Evolutionary conservation across 345 rosid species (phyloP).

Genomic region (Eucalyptus grandis): DNA sequence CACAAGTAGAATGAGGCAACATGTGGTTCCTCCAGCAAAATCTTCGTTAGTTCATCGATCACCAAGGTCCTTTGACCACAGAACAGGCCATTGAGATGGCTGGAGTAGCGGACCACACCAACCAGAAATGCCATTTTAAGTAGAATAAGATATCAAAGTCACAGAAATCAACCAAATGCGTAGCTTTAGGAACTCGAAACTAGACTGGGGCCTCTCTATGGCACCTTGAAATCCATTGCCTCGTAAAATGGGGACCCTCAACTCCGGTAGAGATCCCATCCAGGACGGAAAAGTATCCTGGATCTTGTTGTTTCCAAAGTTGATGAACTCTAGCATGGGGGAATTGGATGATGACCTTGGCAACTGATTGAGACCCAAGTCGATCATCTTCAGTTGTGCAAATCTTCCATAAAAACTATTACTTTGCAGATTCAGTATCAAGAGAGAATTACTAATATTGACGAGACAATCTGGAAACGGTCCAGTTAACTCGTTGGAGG

Average conservation of each 20-base stretch:
- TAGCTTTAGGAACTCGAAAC: background rate
- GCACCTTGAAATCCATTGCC: background rate
- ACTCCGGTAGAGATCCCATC: slow-evolving; percentile 1
- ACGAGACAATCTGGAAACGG: background rate
- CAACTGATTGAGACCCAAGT: background rate
- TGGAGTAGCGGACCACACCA: too few relatives aligned
- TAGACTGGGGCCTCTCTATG: background rate
- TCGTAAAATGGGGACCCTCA: background rate
- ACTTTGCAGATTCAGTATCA: background rate
- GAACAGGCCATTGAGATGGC: too few relatives aligned
- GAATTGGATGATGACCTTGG: background rate
- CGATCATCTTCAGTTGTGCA: background rate
- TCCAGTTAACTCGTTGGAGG: background rate
- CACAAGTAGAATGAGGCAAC: too few relatives aligned
- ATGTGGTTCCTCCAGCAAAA: too few relatives aligned
- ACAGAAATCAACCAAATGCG: background rate
- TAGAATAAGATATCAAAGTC: too few relatives aligned
- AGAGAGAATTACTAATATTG: background rate
- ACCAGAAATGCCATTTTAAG: too few relatives aligned
- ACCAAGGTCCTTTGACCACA: too few relatives aligned
- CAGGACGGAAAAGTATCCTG: slow-evolving; percentile 6
- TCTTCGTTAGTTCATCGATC: too few relatives aligned
- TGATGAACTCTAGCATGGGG: background rate
- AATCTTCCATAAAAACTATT: background rate
- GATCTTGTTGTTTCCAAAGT: background rate